Conservation (phyloP, 2,329 filamentous ascomycete species). For the Colletotrichum chlorophyti region DNA sequence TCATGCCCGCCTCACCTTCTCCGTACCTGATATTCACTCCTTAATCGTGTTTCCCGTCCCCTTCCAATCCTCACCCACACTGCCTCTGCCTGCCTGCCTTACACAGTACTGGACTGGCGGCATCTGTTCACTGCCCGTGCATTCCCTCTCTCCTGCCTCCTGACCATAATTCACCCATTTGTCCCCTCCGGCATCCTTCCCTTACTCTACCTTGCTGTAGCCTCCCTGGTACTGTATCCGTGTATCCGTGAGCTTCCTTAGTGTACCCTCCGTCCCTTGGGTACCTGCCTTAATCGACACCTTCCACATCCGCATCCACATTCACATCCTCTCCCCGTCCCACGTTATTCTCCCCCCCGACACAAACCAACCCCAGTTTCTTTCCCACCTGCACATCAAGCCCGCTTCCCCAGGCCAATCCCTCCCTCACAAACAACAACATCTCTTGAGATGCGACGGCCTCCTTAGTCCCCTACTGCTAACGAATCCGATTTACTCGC, state of each 20-base stretch:
- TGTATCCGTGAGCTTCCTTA: too few species aligned
- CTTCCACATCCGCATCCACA: too few species aligned
- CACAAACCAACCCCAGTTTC: slow-evolving; percentile 20
- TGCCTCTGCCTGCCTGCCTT: neutral
- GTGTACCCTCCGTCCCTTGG: slow-evolving; percentile 7
- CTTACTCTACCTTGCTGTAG: too few species aligned
- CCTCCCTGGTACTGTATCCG: too few species aligned
- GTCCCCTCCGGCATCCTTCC: slow-evolving; percentile 13
- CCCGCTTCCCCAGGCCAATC: neutral
- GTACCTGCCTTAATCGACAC: slow-evolving; percentile 18
- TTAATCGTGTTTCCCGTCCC: neutral
- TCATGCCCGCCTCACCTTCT: neutral
- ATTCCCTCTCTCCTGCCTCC: too few species aligned
- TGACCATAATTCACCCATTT: too few species aligned
- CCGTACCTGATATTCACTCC: neutral
- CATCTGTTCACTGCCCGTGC: too few species aligned
- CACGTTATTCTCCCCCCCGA: too few species aligned
- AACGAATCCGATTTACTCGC: slow-evolving; percentile 9
- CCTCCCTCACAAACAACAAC: neutral
- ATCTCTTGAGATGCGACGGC: slow-evolving; percentile 22
- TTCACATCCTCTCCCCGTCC: slow-evolving; percentile 11
- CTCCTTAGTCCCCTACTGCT: neutral
- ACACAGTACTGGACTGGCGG: too few species aligned
- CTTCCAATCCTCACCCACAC: neutral
- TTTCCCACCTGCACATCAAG: slow-evolving; percentile 6